Conservation (phyloP, 495 filamentous ascomycete species). For the Barbatosphaeria neglecta region DNA sequence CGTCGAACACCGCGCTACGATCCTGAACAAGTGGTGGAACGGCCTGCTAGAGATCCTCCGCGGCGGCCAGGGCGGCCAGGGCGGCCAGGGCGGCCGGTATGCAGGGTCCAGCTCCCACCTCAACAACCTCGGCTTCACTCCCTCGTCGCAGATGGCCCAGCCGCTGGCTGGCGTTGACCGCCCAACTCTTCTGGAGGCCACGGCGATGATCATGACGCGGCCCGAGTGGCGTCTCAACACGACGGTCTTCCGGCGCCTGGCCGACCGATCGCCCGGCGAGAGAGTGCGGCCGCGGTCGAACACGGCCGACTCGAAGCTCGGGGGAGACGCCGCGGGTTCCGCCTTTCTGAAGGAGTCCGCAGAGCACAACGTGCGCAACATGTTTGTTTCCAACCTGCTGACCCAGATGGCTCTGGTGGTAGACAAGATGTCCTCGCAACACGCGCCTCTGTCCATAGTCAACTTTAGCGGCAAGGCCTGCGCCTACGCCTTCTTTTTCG, state of each 20-base stretch:
- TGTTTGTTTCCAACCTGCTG: constrained; percentile 77
- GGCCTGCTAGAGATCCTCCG: constrained; percentile 79
- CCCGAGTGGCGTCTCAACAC: constrained; percentile 79
- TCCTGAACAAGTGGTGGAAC: constrained; percentile 94
- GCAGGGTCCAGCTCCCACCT: no score
- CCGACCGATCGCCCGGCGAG: constrained; percentile 33
- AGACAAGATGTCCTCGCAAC: constrained; percentile 80
- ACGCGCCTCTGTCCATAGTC: constrained; percentile 84
- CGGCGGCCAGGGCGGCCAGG: constrained; percentile 44
- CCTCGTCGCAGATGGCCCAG: constrained; percentile 23
- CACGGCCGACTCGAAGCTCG: constrained; percentile 31
- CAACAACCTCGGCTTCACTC: constrained; percentile 44
- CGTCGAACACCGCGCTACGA: constrained; percentile 68
- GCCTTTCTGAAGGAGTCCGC: constrained; percentile 82
- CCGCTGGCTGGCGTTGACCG: constrained; percentile 34
- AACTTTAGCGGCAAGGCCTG: constrained; percentile 88
- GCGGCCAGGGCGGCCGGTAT: constrained; percentile 4
- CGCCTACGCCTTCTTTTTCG: constrained; percentile 95
- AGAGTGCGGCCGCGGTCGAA: constrained; percentile 19
- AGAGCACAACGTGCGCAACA: constrained; percentile 85
- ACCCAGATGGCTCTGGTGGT: constrained; percentile 83
- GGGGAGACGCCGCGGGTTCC: constrained; percentile 51
- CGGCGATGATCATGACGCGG: constrained; percentile 82
- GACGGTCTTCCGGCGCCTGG: constrained; percentile 49
- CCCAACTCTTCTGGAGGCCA: constrained; percentile 71